Evolutionary conservation across 1,284 basidiomycete genomes (phyloP).

Genomic region (Apiotrichum akiyoshidainum): DNA sequence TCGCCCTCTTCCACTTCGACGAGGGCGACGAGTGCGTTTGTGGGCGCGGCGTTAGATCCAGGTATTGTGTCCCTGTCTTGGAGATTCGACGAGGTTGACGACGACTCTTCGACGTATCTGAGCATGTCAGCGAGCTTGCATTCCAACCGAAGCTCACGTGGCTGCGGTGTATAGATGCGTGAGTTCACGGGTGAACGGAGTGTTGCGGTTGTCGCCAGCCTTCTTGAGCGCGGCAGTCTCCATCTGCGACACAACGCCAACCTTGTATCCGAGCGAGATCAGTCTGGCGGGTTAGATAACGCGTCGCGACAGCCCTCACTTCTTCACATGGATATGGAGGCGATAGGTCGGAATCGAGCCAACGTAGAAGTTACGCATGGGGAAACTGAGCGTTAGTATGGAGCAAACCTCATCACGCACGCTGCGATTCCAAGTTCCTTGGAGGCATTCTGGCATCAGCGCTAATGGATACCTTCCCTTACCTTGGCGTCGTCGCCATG

Average conservation of each 20-base stretch:
- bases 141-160: conserved; percentile 71
- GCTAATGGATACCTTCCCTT: conserved; percentile 3
- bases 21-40: conserved; percentile 54
- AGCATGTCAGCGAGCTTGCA: conserved; percentile 20
- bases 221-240: conserved; percentile 97
- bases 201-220: conserved; percentile 73
- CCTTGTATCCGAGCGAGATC: conserved; percentile 79
- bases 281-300: conserved; percentile 56
- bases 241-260: conserved; percentile 86
- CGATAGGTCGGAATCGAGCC: conserved; percentile 81
- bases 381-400: conserved; percentile 52
- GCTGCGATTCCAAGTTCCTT: conserved; percentile 74
- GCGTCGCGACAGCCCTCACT: conserved; percentile 54
- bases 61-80: conserved; percentile 36
- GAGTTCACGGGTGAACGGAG: conserved; percentile 75
- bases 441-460: conserved; percentile 61
- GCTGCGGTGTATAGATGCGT: conserved; percentile 81
- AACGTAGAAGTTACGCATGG: conserved; percentile 71
- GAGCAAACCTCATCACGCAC: conserved; percentile 21
- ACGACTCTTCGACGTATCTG: conserved; percentile 49
- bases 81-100: conserved; percentile 36
- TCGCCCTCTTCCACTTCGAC: conserved; percentile 64
- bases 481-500: conserved; percentile 86
- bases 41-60: conserved; percentile 39
- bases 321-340: conserved; percentile 80